phyloP scores from a whole-genome alignment of 345 rosid genomes.

The Eucalyptus sp. region DNA sequence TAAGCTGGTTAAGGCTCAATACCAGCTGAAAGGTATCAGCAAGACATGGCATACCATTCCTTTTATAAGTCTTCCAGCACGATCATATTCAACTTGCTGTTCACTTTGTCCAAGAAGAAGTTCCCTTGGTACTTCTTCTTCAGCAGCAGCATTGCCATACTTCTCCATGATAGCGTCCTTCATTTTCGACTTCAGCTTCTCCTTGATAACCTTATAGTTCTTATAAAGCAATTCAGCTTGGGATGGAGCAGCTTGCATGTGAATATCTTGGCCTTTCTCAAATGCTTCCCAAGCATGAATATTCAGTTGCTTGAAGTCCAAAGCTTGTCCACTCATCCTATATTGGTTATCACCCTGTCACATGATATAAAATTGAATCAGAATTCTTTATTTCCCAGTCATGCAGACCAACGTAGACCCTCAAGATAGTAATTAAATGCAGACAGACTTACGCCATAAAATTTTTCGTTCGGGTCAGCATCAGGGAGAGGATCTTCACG shows the following conservation, averaged over 20 bases:
- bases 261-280: slow-evolving; percentile 59
- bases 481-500: slow-evolving; percentile 74
- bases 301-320: slow-evolving; percentile 50
- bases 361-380: background rate
- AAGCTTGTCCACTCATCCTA: slow-evolving; percentile 56
- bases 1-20: background rate
- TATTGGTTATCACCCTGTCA: slow-evolving; percentile 53
- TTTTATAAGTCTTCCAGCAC: slow-evolving; percentile 55
- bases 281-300: slow-evolving; percentile 51
- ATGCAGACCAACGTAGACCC: background rate
- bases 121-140: slow-evolving; percentile 47
- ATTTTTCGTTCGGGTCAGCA: slow-evolving; percentile 62
- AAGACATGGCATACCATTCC: slow-evolving; percentile 30
- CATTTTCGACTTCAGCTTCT: slow-evolving; percentile 27
- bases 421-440: background rate
- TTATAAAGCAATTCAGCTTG: slow-evolving; percentile 60
- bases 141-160: slow-evolving; percentile 48
- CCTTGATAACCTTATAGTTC: slow-evolving; percentile 34
- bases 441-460: slow-evolving; percentile 26
- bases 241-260: slow-evolving; percentile 73
- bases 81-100: slow-evolving; percentile 59
- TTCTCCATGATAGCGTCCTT: slow-evolving; percentile 51
- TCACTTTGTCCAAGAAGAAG: slow-evolving; percentile 65
- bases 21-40: background rate
- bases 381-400: background rate